phyloP scores from a whole-genome alignment of 805 yeast species.

The Dipodascopsis uninucleata region DNA sequence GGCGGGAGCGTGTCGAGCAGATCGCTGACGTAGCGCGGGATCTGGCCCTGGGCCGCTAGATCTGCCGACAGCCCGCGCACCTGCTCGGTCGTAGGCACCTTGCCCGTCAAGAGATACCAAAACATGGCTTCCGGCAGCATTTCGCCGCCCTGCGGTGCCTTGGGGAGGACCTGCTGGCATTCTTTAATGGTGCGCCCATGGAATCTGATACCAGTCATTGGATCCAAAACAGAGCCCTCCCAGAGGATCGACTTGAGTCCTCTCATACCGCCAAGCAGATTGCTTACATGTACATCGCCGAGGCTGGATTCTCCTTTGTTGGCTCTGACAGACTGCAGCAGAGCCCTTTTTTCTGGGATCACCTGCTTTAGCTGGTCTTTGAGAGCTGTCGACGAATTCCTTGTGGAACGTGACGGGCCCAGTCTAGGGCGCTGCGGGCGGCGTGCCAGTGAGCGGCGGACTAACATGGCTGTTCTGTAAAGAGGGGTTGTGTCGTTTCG shows the following conservation, averaged over 20 bases:
- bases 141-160: slow-evolving; percentile 50
- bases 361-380: slow-evolving; percentile 38
- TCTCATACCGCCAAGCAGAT: slow-evolving; percentile 70
- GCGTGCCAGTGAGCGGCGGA: too few species aligned
- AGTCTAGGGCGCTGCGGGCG: slow-evolving; percentile 3
- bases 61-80: slow-evolving; percentile 54
- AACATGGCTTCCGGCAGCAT: slow-evolving; percentile 70
- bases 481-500: too few species aligned
- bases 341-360: slow-evolving; percentile 46
- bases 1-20: slow-evolving; percentile 61
- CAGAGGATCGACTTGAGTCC: slow-evolving; percentile 71
- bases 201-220: slow-evolving; percentile 72
- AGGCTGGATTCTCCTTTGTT: slow-evolving; percentile 39
- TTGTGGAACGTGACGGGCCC: slow-evolving; percentile 8
- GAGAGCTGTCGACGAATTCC: slow-evolving; percentile 30
- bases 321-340: slow-evolving; percentile 42
- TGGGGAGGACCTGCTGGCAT: slow-evolving; percentile 63
- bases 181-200: slow-evolving; percentile 74
- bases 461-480: too few species aligned
- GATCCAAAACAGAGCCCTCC: slow-evolving; percentile 77
- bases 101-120: slow-evolving; percentile 75
- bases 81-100: slow-evolving; percentile 61
- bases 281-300: slow-evolving; percentile 46
- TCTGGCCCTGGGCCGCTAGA: slow-evolving; percentile 59
- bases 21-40: slow-evolving; percentile 62